phyloP scores from a whole-genome alignment of 1,139 yeast species.

The Pichia sp. region DNA sequence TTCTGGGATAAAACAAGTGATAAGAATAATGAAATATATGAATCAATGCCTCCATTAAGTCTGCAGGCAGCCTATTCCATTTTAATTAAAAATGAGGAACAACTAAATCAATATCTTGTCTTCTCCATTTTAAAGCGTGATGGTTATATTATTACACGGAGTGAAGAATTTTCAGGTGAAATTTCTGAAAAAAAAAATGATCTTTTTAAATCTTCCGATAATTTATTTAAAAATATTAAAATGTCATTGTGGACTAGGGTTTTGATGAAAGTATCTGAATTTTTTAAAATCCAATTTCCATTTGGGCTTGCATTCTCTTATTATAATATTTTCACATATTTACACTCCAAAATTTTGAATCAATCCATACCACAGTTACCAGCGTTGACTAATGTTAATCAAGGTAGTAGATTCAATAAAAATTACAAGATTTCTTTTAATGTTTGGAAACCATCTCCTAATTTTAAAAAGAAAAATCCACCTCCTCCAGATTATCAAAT shows the following conservation, averaged over 20 bases:
- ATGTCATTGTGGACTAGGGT: slow-evolving; percentile 14
- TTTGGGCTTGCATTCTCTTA: slow-evolving; percentile 15
- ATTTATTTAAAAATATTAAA: slow-evolving; percentile 8
- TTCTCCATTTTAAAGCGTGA: slow-evolving; percentile 71
- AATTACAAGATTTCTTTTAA: slow-evolving; percentile 39
- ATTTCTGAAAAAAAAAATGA: slow-evolving; percentile 2
- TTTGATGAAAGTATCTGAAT: slow-evolving; percentile 5
- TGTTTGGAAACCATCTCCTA: slow-evolving; percentile 81
- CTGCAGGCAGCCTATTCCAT: slow-evolving; percentile 62
- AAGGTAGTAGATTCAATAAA: not conserved
- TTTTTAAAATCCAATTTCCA: slow-evolving; percentile 14
- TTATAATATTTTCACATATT: slow-evolving; percentile 15
- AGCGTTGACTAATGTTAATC: not conserved
- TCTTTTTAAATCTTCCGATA: not conserved
- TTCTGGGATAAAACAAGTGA: slow-evolving; percentile 25
- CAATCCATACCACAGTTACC: slow-evolving; percentile 9
- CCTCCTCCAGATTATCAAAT: slow-evolving; percentile 74
- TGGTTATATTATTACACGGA: slow-evolving; percentile 62
- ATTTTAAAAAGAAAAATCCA: slow-evolving; percentile 63
- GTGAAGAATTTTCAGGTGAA: slow-evolving; percentile 13
- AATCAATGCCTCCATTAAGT: slow-evolving; percentile 40
- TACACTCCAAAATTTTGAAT: slow-evolving; percentile 10
- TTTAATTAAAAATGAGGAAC: slow-evolving; percentile 37
- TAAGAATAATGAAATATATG: slow-evolving; percentile 21
- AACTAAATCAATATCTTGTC: slow-evolving; percentile 57